Conservation (phyloP, 495 filamentous ascomycete species). For the Podospora bellae-mahoneyi region DNA sequence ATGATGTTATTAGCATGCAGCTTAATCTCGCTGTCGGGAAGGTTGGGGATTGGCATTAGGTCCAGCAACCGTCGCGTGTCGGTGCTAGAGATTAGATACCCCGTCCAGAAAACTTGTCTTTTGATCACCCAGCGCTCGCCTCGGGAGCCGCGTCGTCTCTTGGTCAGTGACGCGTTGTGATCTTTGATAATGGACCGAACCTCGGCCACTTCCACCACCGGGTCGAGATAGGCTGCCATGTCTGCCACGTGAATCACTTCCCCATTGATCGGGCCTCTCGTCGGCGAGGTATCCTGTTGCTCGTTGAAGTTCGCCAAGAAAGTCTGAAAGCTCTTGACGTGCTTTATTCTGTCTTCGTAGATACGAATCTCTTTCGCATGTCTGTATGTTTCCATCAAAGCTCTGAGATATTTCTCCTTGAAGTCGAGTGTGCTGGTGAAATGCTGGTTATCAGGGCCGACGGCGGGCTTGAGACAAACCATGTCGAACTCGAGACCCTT, state of each 20-base stretch:
- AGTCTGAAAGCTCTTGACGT: conserved; percentile 75
- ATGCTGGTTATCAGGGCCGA: conserved; percentile 70
- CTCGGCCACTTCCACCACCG: conserved; percentile 75
- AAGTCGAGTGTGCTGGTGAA: conserved; percentile 79
- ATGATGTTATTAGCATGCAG: conserved; percentile 87
- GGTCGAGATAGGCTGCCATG: conserved; percentile 69
- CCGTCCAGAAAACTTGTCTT: conserved; percentile 89
- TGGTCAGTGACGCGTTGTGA: conserved; percentile 61
- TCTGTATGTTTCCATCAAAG: conserved; percentile 78
- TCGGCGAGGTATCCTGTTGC: conserved; percentile 33
- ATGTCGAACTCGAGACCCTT: conserved; percentile 84
- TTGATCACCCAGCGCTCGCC: conserved; percentile 63
- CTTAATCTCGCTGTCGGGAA: conserved; percentile 63
- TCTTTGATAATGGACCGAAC: conserved; percentile 85
- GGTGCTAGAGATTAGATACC: conserved; percentile 71
- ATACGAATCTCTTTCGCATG: conserved; percentile 74
- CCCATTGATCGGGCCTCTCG: conserved; percentile 60
- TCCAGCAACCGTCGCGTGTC: conserved; percentile 68
- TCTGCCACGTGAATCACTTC: conserved; percentile 90
- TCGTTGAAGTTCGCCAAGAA: conserved; percentile 74
- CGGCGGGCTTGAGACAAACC: conserved; percentile 80
- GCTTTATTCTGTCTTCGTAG: conserved; percentile 59
- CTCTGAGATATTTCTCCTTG: conserved; percentile 78
- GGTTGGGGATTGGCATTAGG: conserved; percentile 59
- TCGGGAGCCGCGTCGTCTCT: conserved; percentile 29